Evolutionary conservation across 768 basidiomycete genomes (phyloP), one percentile per base, ranked within the genome.

Genomic region (Suillus ampliporus): DNA sequence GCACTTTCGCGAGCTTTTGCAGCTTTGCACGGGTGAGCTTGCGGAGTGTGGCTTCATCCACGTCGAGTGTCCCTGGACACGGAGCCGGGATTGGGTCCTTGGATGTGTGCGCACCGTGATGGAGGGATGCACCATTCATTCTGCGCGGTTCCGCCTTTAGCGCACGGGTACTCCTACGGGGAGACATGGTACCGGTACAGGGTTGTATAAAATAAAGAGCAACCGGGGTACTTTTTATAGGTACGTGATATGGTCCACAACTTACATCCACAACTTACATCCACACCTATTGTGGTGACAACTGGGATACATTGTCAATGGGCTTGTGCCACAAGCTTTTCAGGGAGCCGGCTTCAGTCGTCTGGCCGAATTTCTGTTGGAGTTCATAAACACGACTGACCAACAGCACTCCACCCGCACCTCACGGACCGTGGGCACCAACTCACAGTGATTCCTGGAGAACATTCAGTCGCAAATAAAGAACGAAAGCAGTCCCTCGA

Each of bases 1-100:
- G 5, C 57, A 74, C 74, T 71, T 56, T 71, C 4, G 72, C 69
- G 1, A 72, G 48, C 40, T 74, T 72, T 60, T 74, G 73, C 26
- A 74, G 67, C 37, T 66, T 57, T 1, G 53, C 56, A 7, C 71
- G 69, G 47, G 72, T 26, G n/a, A 74, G 64, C 26, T 66, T 70
- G 51, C 67, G 69, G 53, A 74, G 74, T 35, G 63, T 34, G 37
- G 1, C 60, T 47, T 71, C 67, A 21, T 60, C 67, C 38, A 66
- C 37, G 10, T 61, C 21, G 37, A 6, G 21, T 54, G 21, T 54
- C 15, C 15, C 53, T 15, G 5, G 4, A 15, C 13, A 23, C 21
- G 35, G 3, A 15, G 52, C 35, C 4, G 21, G 15, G 53, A 8
- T 17, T 35, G 2, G 21, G 9, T 54, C 9, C 4, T 17, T 17